Evolutionary conservation across 2,329 filamentous ascomycete genomes (phyloP).

Genomic region (Penicillium sp.): DNA sequence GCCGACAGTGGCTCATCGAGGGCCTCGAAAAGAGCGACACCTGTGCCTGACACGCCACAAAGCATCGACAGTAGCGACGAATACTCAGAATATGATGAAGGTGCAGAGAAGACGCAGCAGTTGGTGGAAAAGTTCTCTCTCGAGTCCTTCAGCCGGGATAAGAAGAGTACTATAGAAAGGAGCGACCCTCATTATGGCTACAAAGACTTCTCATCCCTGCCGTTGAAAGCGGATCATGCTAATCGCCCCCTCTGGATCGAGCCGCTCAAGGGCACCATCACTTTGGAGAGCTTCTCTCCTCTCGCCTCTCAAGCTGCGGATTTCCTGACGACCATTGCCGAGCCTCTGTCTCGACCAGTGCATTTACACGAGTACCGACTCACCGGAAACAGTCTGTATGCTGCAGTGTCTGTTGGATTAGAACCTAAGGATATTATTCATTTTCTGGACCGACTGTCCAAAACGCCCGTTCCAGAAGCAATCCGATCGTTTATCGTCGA

Average conservation of each 20-base stretch:
- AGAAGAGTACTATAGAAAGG: slow-evolving; percentile 36
- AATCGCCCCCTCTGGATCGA: slow-evolving; percentile 94
- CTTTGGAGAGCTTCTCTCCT: slow-evolving; percentile 89
- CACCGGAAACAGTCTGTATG: slow-evolving; percentile 89
- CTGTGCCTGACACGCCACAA: slow-evolving; percentile 41
- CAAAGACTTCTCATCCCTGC: slow-evolving; percentile 76
- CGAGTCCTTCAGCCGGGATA: slow-evolving; percentile 47
- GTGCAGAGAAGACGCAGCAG: slow-evolving; percentile 46
- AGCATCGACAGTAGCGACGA: slow-evolving; percentile 54
- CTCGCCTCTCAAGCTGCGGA: slow-evolving; percentile 83
- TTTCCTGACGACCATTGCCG: slow-evolving; percentile 92
- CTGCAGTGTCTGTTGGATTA: slow-evolving; percentile 90
- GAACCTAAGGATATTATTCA: slow-evolving; percentile 85
- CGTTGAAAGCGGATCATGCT: slow-evolving; percentile 81
- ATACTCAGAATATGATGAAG: slow-evolving; percentile 51
- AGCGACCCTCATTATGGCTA: slow-evolving; percentile 57
- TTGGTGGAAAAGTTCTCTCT: slow-evolving; percentile 54
- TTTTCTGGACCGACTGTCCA: slow-evolving; percentile 81
- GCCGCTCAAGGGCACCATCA: slow-evolving; percentile 77
- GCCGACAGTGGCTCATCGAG: slow-evolving; percentile 39
- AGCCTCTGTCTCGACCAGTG: slow-evolving; percentile 83
- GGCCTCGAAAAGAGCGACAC: slow-evolving; percentile 46
- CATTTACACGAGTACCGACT: slow-evolving; percentile 92
- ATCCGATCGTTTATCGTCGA: slow-evolving; percentile 75
- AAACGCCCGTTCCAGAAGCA: slow-evolving; percentile 77